Conservation (phyloP, 1,284 basidiomycete genomes). For the Tremellales sp. region DNA sequence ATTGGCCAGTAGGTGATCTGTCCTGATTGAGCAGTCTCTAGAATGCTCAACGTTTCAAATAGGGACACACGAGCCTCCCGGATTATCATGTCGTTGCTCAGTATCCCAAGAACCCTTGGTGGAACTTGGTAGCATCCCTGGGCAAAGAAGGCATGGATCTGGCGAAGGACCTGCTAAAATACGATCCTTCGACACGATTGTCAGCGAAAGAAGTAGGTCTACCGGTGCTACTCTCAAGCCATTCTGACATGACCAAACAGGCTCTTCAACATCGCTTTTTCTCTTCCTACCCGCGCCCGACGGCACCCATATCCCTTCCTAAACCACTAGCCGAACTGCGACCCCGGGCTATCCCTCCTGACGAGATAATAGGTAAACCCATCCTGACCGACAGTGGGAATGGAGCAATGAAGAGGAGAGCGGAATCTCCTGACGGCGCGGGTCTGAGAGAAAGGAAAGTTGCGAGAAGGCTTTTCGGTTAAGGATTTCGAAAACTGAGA, state of each 20-base stretch:
- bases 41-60: slow-evolving; percentile 2
- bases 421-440: slow-evolving; percentile 29
- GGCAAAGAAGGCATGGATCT: slow-evolving; percentile 83
- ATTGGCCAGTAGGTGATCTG: slow-evolving; percentile 75
- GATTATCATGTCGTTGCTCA: slow-evolving; percentile 80
- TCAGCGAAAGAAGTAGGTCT: slow-evolving; percentile 67
- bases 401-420: slow-evolving; percentile 37
- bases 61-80: slow-evolving; percentile 86
- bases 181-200: slow-evolving; percentile 80
- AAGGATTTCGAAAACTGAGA: too few species aligned
- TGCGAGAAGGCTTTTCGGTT: slow-evolving; percentile 19
- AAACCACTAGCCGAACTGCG: slow-evolving; percentile 45
- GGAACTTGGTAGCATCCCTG: slow-evolving; percentile 82
- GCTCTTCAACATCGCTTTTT: slow-evolving; percentile 46
- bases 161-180: slow-evolving; percentile 70
- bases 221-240: background rate
- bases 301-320: slow-evolving; percentile 39
- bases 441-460: slow-evolving; percentile 9
- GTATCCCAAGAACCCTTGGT: slow-evolving; percentile 62
- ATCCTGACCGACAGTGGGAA: slow-evolving; percentile 6
- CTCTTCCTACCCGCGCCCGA: slow-evolving; percentile 38
- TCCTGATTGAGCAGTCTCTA: background rate
- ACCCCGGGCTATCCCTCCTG: slow-evolving; percentile 43
- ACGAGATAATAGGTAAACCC: slow-evolving; percentile 42
- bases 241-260: slow-evolving; percentile 13